Base-by-base conservation (phyloP, 2,329 filamentous ascomycete species). In the Fusarium duplospermum region DNA sequence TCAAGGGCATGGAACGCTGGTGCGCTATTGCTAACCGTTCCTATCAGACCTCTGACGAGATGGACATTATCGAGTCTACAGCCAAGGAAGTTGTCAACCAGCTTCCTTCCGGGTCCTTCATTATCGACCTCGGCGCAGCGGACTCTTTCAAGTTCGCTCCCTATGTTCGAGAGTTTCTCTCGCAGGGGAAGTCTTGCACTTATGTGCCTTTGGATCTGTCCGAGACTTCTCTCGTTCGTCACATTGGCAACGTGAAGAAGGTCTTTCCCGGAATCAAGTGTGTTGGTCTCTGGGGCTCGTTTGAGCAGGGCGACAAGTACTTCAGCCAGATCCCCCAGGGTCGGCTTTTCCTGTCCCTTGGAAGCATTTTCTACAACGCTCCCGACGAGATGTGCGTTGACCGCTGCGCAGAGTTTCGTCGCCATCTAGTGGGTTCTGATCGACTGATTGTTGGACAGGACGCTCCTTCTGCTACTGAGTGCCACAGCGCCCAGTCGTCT, bases 121-220 rank as follows among this genome's bases (percentile, higher is more conserved):
- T 78, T 20, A 10, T 78, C 10, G 68, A 79, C 16, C 58, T 78
- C 2, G 76, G 77, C 0, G 74, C 74, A 0, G 72, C 74, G 0
- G 71, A 78, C 50, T 78, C 77, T 1, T 64, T 14, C 9, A 76
- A 77, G 38, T 78, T 66, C n/a, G 71, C 70, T 16, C 68, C 76
- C 1, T 78, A 78, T 18, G 61, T 72, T 9, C 9, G 59, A 0
- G 71, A 74, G 2, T 76, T 78, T 6, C 2, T 72, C 0, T 16
- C 52, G 2, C 74, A 77, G 33, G 63, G 63, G 0, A 77, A 78
- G 57, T 4, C 9, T 0, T 76, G 73, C 2, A 62, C 27, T 13
- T 78, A 78, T 7, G 38, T 76, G 0, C 66, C 77, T 0, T 69
- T 79, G 0, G 77, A 77, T 10, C 58, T 79, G 3, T 59, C 45